Evolutionary conservation across 176 grass and related monocot species (phyloP), one percentile per base, ranked within the genome.

Genomic region (Triticum turgidum): DNA sequence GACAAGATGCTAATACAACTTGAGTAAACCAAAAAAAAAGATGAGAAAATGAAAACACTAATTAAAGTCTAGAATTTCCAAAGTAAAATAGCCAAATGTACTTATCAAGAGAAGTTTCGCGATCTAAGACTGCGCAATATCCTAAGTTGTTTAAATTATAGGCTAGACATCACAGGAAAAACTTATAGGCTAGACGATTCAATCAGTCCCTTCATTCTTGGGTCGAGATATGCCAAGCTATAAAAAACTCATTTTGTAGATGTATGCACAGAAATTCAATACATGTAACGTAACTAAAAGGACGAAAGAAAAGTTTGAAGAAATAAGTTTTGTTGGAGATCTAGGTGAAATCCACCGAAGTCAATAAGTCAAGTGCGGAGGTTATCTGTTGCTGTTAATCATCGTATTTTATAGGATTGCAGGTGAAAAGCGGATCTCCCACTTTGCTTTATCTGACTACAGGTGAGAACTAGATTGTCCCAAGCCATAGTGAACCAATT

Each of bases 351-450:
- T 42, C 82, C 37, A 84, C 82, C 17, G 1, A 41, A 45, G 82
- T 84, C 69, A 84, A 33, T 24, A 74, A 74, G 82, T 84, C 82
- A 63, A 63, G 34, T 65, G 22, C 24, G 37, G 37, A 80, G 10
- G 78, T 65, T 80, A 64, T 84, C 27, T 9, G 38, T 64, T 76
- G 56, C 12, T 33, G 54, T 47, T 29, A 75, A 45, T 74, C 29
- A 33, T 27, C 10, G 1, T 11, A 33, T 21, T 30, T 84, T 22
- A 76, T 76, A 49, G 2, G 11, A 65, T 24, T n/a, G 62, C 81
- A 61, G 38, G 42, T 47, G 69, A 75, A 84, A 84, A 65, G 70
- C 33, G 49, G 82, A 84, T 84, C 22, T 76, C 22, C 20, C 25
- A 65, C 18, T 65, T 22, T 6, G 39, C 25, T 75, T 75, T 27